phyloP scores from a whole-genome alignment of 768 basidiomycete species.

The Phaeotremella skinneri region DNA sequence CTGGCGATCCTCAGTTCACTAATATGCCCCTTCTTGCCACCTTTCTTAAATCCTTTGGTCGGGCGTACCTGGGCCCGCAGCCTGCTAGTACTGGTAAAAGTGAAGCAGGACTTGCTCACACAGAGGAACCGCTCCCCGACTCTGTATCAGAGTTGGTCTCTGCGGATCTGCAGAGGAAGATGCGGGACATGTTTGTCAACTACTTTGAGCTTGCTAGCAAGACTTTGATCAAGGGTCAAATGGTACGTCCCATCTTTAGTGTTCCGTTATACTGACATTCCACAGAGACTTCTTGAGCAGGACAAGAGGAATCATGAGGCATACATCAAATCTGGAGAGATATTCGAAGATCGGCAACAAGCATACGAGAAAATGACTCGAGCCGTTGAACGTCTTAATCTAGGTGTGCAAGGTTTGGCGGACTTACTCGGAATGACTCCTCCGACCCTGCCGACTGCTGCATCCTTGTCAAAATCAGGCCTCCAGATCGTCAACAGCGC shows the following conservation, averaged over 20 bases:
- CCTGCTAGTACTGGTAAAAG: not conserved
- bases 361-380: constrained; percentile 99
- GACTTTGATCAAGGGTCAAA: constrained; percentile 87
- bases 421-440: constrained; percentile 82
- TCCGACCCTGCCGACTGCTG: constrained; percentile 76
- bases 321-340: constrained; percentile 97
- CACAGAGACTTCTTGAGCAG: constrained; percentile 89
- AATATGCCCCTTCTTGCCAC: constrained; percentile 86
- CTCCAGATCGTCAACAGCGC: constrained; percentile 51
- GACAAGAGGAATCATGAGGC: constrained; percentile 97
- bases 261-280: constrained; percentile 6
- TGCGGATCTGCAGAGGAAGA: constrained; percentile 77
- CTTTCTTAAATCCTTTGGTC: constrained; percentile 88
- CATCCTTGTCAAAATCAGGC: constrained; percentile 54
- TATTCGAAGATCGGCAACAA: constrained; percentile 98
- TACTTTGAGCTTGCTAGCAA: constrained; percentile 91
- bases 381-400: constrained; percentile 83
- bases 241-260: constrained; percentile 57
- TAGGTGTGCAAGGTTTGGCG: constrained; percentile 86
- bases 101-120: constrained; percentile 10
- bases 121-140: constrained; percentile 15
- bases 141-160: constrained; percentile 72
- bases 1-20: constrained; percentile 78
- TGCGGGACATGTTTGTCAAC: constrained; percentile 86
- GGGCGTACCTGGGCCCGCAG: constrained; percentile 73